Evolutionary conservation across 2,329 filamentous ascomycete genomes (phyloP), one percentile per base, ranked within the genome.

Genomic region (Xylariales sp.): DNA sequence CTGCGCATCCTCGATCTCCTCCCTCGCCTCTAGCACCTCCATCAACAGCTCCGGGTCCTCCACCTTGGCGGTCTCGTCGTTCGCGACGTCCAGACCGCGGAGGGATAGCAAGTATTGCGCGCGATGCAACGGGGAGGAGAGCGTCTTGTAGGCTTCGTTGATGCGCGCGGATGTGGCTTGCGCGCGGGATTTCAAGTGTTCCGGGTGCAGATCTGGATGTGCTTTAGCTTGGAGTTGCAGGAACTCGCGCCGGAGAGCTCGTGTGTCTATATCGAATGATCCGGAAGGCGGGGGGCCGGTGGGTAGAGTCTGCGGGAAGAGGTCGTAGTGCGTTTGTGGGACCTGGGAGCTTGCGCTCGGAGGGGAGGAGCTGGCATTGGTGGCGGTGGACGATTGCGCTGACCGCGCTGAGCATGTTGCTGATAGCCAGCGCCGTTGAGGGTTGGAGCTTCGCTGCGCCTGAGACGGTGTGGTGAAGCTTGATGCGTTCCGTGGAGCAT

Each of bases 131-230:
- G 93, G 90, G 52, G 84, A 79, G 37, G 78, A 70, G 1, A 98
- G 76, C 3, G 90, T 95, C 56, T 80, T 84, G 73, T 94, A 97
- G 1, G 93, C 93, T 51, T 89, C 84, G 71, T 97, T 97, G 62
- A 97, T 90, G 19, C 79, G 76, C 6, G 88, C 78, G 8, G 86
- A 93, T n/a, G 82, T 70, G 0, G 81, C 85, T 62, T 94, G 87
- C 15, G 89, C 88, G 35, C 75, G 56, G 53, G 66, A 52, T 66
- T 83, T 71, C 62, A 71, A 56, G 60, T 71, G 29, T 51, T 73
- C 49, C 51, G 78, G 69, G 59, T 75, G 70, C 46, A 84, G 70
- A 61, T 93, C 87, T 1, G 87, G 87, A 62, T 93, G 87, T 9
- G 84, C 78, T 31, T 75, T 73, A 14, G 82, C 78, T 66, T 98